These are phyloP conservation scores for Nasturtium officinale DNA, from an alignment of 345 rosid species.

Conservation along the genomic window DNA sequence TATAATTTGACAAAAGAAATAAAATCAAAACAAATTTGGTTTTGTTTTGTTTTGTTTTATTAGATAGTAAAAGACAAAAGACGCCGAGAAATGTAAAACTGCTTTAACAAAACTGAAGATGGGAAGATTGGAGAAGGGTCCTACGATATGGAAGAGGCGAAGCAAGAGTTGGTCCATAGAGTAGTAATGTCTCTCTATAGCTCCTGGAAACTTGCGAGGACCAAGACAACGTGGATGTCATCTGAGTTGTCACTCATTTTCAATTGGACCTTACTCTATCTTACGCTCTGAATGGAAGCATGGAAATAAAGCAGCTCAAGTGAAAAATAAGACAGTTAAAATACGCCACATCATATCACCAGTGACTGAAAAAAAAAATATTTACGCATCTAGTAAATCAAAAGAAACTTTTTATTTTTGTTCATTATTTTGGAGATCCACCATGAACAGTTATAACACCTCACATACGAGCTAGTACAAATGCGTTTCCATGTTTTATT, in stretches of 20 bases:
- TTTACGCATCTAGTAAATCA: too few species aligned
- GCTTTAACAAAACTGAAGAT: not conserved
- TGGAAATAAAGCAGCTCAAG: too few species aligned
- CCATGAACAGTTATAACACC: too few species aligned
- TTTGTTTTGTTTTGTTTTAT: constrained; percentile 9
- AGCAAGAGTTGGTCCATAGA: constrained; percentile 34
- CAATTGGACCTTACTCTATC: constrained; percentile 27
- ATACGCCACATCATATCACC: too few species aligned
- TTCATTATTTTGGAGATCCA: too few species aligned
- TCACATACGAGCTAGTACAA: too few species aligned
- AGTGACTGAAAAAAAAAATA: too few species aligned
- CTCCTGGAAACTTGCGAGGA: constrained; percentile 23
- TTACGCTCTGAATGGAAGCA: too few species aligned
- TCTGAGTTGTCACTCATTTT: constrained; percentile 33
- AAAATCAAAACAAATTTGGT: too few species aligned
- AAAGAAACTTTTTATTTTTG: too few species aligned
- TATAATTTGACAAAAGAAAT: not conserved
- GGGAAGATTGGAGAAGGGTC: constrained; percentile 28
- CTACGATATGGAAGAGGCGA: constrained; percentile 38
- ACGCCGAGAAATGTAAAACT: constrained; percentile 13
- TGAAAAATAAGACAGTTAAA: too few species aligned
- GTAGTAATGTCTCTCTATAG: constrained; percentile 27
- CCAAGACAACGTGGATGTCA: constrained; percentile 31
- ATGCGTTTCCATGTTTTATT: too few species aligned
- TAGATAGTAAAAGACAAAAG: constrained; percentile 23